Evolutionary conservation across 192 early-diverging fungal species (phyloP), one percentile per base, ranked within the genome.

Genomic region (Gorgonomyces haynaldii): DNA sequence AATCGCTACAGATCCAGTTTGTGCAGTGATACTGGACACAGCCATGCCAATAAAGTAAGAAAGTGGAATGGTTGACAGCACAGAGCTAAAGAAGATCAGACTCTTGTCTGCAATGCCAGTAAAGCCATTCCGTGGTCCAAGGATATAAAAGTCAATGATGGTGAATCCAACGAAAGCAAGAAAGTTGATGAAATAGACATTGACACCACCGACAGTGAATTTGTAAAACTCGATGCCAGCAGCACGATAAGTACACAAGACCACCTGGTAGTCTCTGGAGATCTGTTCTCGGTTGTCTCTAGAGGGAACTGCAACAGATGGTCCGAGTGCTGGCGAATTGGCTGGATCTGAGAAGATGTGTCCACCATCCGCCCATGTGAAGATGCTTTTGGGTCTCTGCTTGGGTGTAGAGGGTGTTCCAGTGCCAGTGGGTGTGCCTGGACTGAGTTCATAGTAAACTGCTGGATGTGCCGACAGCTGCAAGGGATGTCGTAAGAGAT

Each of bases 41-140:
- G 85, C 88, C 81, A 87, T 89, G 2, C 95, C 95, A 58, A 98
- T 96, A 63, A 96, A 91, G 60, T 94, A 98, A 7, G 89, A 83
- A 5, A 95, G 65, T 1, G 95, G 95, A 19, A 98, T 78, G 1
- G 88, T 85, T 8, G 87, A 85, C 21, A 82, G 54, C 38, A 98
- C 70, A 8, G 61, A 52, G 16, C 77, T 50, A 40, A 84, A 84
- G 23, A 92, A 78, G 35, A 88, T 72, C 4, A 65, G 62, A 19
- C 74, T 76, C 19, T 74, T 66, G 26, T 71, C 74, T 45, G 39
- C 67, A 42, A 53, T 77, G 57, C 54, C 66, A 29, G 56, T 69
- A 55, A 34, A 75, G 58, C 55, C 67, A 46, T 26, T 72, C 52
- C 29, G 66, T 64, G 42, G 69, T n/a, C 65, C 67, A 48, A 92